Conservation (phyloP, 352 stramenopile species). For the Globisporangium paddicum region DNA sequence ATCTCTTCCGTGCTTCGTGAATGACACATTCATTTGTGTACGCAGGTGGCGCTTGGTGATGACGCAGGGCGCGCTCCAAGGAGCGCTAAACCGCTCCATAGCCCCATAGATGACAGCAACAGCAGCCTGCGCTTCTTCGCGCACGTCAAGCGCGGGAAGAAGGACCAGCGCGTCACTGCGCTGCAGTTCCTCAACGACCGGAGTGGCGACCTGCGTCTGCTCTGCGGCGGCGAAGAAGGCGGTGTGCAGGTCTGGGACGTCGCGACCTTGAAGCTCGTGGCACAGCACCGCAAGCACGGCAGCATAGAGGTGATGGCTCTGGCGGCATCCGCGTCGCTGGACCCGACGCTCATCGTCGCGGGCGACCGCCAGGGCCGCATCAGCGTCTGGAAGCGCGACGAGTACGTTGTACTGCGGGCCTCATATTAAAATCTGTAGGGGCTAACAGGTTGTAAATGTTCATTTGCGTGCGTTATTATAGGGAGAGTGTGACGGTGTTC, state of each 20-base stretch:
- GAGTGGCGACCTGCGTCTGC: slow-evolving; percentile 25
- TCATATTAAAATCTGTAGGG: neutral
- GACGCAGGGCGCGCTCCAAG: neutral
- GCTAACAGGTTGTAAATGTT: neutral
- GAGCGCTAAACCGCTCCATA: neutral
- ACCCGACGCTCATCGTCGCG: slow-evolving; percentile 44
- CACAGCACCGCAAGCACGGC: slow-evolving; percentile 67
- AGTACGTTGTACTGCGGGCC: slow-evolving; percentile 22
- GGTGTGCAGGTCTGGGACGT: slow-evolving; percentile 76
- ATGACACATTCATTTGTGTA: neutral
- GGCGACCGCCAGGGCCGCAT: slow-evolving; percentile 58
- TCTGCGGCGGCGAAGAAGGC: slow-evolving; percentile 65
- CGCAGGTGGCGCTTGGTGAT: slow-evolving; percentile 9
- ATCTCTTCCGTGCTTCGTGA: too few relatives aligned
- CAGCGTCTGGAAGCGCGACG: slow-evolving; percentile 52
- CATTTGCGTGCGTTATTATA: slow-evolving; percentile 8
- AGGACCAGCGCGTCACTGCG: slow-evolving; percentile 55
- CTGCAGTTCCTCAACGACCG: slow-evolving; percentile 40
- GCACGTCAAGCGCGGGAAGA: slow-evolving; percentile 46
- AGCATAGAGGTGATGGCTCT: slow-evolving; percentile 49
- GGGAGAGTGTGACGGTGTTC: slow-evolving; percentile 36
- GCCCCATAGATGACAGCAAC: too few relatives aligned
- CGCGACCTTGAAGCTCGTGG: slow-evolving; percentile 31
- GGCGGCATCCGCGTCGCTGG: slow-evolving; percentile 19
- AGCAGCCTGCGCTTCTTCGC: slow-evolving; percentile 30